phyloP scores from a whole-genome alignment of 805 yeast genomes.

The Saturnispora kantuleensis region DNA sequence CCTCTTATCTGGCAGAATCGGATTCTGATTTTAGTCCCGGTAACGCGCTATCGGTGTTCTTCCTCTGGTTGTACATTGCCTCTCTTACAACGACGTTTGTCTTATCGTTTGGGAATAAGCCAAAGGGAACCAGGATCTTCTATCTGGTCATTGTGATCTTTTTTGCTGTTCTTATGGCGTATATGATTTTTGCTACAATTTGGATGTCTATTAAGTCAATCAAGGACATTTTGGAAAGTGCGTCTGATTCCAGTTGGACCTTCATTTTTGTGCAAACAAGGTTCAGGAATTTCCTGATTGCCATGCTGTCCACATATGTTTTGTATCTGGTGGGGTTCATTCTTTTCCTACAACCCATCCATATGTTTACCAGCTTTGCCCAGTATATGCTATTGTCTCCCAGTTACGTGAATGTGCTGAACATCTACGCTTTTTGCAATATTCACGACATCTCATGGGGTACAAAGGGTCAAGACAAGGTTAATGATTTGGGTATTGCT shows the following conservation, averaged over 20 bases:
- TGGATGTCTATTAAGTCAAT: slow-evolving; percentile 62
- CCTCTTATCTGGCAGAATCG: slow-evolving; percentile 60
- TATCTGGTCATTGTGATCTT: slow-evolving; percentile 66
- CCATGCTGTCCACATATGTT: slow-evolving; percentile 74
- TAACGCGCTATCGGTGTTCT: slow-evolving; percentile 62
- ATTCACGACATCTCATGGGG: slow-evolving; percentile 98
- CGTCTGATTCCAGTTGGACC: slow-evolving; percentile 31
- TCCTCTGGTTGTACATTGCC: slow-evolving; percentile 77
- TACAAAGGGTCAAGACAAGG: slow-evolving; percentile 74
- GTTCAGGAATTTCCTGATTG: slow-evolving; percentile 81
- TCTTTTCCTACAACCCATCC: slow-evolving; percentile 83
- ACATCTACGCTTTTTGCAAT: slow-evolving; percentile 92
- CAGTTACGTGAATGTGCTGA: slow-evolving; percentile 79
- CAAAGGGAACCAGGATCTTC: slow-evolving; percentile 76
- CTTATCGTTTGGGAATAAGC: slow-evolving; percentile 87
- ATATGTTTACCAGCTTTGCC: slow-evolving; percentile 76
- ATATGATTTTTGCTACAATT: slow-evolving; percentile 81
- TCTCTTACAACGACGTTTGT: slow-evolving; percentile 80
- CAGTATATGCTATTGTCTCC: slow-evolving; percentile 85
- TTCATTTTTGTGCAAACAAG: slow-evolving; percentile 55
- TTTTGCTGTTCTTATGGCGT: slow-evolving; percentile 82
- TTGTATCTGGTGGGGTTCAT: slow-evolving; percentile 72
- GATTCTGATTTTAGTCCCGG: slow-evolving; percentile 64
- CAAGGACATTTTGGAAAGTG: slow-evolving; percentile 28
- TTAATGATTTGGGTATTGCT: slow-evolving; percentile 75